Base-by-base conservation (phyloP, 2,329 filamentous ascomycete genomes). In the Diplodia scrobiculata region DNA sequence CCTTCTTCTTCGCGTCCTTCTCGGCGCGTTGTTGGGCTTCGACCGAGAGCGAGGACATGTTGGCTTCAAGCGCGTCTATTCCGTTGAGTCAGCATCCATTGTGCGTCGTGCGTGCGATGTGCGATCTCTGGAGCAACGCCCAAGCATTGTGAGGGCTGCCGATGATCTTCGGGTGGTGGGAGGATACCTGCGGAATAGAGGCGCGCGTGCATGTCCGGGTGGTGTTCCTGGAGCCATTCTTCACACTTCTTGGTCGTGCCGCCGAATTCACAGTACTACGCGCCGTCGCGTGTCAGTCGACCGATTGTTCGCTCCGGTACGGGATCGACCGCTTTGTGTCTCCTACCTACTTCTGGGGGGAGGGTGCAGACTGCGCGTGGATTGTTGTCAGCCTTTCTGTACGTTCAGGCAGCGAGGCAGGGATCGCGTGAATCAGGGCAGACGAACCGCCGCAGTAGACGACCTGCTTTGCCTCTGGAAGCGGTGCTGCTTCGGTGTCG, bases 191-290 rank as follows among this genome's bases (percentile, higher is more conserved):
- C 85, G 59, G 92, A 97, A 85, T 96, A 97, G 79, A 99, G 85
- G 73, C 83, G 83, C 68, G 86, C 79, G 79, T 96, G 96, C 77
- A 97, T 81, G 54, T 85, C 83, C 2, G 88, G 86, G 72, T 97
- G 85, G 70, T 87, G 84, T 70, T 88, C 86, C 74, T 91, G 82
- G 21, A 99, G 87, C 95, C 95, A 99, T 78, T 98, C 93, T 79
- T 94, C 90, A 82, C 95, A 99, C 82, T 97, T 99, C 81, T 92
- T 97, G 27, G 90, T 89, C 47, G 93, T 98, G 70, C 93, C 94
- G 75, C 95, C 95, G 79, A 97, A 98, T 81, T 99, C 95, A 83
- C 95, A 99, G 82, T 97, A 99, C 95, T 98, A 81, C 51, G 41
- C 21, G 6, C 14, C 9, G 32, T 25, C 2, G 19, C n/a, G 21